phyloP scores from a whole-genome alignment of 768 basidiomycete species.

The Macrolepiota albuminosa region DNA sequence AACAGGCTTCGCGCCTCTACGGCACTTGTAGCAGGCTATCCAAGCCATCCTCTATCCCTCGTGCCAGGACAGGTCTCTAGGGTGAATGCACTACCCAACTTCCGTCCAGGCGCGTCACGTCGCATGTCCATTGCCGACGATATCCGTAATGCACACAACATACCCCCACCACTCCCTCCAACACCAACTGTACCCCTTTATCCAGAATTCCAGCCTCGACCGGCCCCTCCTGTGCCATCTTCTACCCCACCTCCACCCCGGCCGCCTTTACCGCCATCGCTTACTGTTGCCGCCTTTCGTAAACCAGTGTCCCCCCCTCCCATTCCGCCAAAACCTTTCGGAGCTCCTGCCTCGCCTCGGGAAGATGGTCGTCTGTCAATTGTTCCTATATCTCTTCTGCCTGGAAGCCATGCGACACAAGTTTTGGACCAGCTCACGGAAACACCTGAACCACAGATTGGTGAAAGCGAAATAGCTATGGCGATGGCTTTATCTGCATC shows the following conservation, averaged over 20 bases:
- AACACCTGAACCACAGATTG: slow-evolving; percentile 17
- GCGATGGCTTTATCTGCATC: slow-evolving; percentile 47
- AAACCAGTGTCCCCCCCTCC: slow-evolving; percentile 27
- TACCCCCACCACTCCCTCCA: background rate
- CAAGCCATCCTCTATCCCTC: slow-evolving; percentile 17
- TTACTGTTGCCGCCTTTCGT: slow-evolving; percentile 5
- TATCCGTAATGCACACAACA: slow-evolving; percentile 12
- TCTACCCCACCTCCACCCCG: slow-evolving; percentile 21
- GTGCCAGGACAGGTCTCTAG: slow-evolving; percentile 19
- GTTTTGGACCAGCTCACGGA: background rate
- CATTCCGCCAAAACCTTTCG: slow-evolving; percentile 34
- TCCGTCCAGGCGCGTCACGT: slow-evolving; percentile 16
- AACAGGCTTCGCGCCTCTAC: slow-evolving; percentile 18
- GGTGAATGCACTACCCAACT: slow-evolving; percentile 17
- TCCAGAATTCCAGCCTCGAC: slow-evolving; percentile 26
- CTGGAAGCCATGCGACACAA: slow-evolving; percentile 1
- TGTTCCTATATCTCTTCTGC: background rate
- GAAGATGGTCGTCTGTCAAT: background rate
- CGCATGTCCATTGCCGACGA: slow-evolving; percentile 15
- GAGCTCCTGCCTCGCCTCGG: background rate
- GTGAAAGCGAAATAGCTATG: slow-evolving; percentile 41
- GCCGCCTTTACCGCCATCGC: slow-evolving; percentile 17
- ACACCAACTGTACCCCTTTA: slow-evolving; percentile 24
- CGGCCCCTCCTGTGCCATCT: slow-evolving; percentile 17
- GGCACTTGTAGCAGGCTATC: slow-evolving; percentile 15